Evolutionary conservation across 2,329 filamentous ascomycete genomes (phyloP), one percentile per base, ranked within the genome.

Genomic region (Arthrinium phaeospermum): DNA sequence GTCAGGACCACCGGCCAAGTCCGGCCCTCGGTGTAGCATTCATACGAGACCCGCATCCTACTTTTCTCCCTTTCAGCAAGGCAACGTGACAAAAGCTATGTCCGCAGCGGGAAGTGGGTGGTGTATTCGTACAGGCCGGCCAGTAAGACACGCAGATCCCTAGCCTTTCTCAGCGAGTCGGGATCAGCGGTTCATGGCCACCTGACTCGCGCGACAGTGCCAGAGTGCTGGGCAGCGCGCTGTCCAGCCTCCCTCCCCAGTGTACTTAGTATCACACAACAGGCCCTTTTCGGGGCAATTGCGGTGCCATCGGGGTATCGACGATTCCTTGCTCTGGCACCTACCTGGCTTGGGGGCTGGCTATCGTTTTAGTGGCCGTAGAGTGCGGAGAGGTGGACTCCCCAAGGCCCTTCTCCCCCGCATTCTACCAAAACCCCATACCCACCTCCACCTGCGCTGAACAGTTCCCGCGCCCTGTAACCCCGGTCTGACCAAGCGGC

Each of bases 391-490:
- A 41, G 34, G 57, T 64, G 57, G 57, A 34, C 53, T 61, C 27
- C 51, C 27, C 24, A 30, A 16, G 13, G 51, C 10, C 24, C 24
- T 30, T 12, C 24, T 16, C 16, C 57, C 53, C 57, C 57, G 57
- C 57, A 64, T 64, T 64, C 57, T 41, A 19, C 7, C 57, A n/a
- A 64, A 64, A 64, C 57, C 57, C 57, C 57, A 64, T 64, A 64
- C 57, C 57, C 57, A 64, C 57, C 22, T 30, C 27, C 27, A 30
- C 27, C 27, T 30, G 27, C 27, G 27, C 27, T 41, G 57, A n/a
- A n/a, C 19, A 49, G 22, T 22, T 47, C 45, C 45, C 45, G 37
- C 37, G 37, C 14, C 45, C 16, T 47, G 45, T 47, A 47, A 47
- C 45, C 45, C 45, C 19, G 19, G 16, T 19, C 45, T 47, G 16